phyloP scores from a whole-genome alignment of 805 yeast genomes.

The Starmerella apicola region DNA sequence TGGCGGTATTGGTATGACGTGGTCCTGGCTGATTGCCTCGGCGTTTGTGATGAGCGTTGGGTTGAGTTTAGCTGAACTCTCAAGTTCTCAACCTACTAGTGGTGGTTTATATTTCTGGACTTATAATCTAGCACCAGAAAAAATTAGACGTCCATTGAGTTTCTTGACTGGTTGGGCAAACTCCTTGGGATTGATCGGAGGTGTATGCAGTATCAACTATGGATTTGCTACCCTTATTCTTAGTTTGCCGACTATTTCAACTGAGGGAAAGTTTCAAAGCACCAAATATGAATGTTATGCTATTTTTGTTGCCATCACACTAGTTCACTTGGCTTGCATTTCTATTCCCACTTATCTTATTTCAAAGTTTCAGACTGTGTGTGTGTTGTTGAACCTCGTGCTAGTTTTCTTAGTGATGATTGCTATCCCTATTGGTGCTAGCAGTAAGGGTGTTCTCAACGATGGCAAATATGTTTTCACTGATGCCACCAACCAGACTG shows the following conservation, averaged over 20 bases:
- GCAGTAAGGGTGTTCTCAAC: constrained; percentile 30
- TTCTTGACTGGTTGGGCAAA: constrained; percentile 57
- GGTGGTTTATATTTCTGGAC: constrained; percentile 68
- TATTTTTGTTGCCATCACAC: constrained; percentile 49
- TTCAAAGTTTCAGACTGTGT: constrained; percentile 47
- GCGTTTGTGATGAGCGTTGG: constrained; percentile 46
- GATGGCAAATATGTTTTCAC: constrained; percentile 46
- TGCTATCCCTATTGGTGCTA: constrained; percentile 51
- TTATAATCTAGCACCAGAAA: constrained; percentile 50
- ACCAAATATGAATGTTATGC: constrained; percentile 49
- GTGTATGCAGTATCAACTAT: constrained; percentile 54
- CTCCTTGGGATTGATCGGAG: constrained; percentile 53
- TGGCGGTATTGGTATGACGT: constrained; percentile 53
- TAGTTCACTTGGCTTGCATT: constrained; percentile 42
- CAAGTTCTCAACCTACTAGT: constrained; percentile 59
- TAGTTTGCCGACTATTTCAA: constrained; percentile 27
- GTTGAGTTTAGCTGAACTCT: constrained; percentile 52
- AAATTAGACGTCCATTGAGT: constrained; percentile 39
- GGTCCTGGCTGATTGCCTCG: constrained; percentile 66
- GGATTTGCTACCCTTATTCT: constrained; percentile 36
- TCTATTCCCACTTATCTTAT: constrained; percentile 45
- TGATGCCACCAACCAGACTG: constrained; percentile 36
- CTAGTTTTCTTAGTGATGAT: constrained; percentile 45
- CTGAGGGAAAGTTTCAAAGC: constrained; percentile 39
- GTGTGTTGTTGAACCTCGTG: constrained; percentile 42